Conservation (phyloP, 306 rosid species). For the Quercus cerris region DNA sequence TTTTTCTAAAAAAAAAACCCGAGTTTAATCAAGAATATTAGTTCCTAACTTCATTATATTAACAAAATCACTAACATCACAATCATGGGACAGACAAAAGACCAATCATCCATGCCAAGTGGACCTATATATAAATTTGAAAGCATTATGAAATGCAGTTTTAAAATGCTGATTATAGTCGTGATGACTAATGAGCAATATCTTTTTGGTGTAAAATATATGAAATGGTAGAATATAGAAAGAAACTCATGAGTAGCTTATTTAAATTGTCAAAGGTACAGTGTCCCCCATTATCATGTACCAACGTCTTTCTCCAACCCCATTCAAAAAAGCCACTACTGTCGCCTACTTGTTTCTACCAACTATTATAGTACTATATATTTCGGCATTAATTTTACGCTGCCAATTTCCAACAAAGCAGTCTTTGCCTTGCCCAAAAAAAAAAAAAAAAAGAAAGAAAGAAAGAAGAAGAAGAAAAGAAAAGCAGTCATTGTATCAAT, state of each 20-base stretch:
- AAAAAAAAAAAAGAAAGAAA: too few relatives aligned
- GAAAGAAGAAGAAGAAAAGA: too few relatives aligned
- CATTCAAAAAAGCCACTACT: constrained; percentile 1
- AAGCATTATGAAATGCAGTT: neutral
- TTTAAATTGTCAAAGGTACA: constrained; percentile 8
- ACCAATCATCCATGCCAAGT: constrained; percentile 9
- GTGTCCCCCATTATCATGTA: constrained; percentile 16
- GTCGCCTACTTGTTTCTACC: neutral
- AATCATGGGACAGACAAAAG: constrained; percentile 5
- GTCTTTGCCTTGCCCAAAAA: neutral
- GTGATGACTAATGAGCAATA: neutral
- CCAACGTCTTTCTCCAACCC: constrained; percentile 15
- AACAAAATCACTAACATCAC: neutral
- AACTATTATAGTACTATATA: neutral
- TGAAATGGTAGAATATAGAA: neutral
- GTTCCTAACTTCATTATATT: neutral
- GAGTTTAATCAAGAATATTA: neutral
- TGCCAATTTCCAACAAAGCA: neutral
- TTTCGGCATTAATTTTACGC: neutral
- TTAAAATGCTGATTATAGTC: neutral
- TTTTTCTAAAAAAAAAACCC: neutral
- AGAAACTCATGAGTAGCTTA: constrained; percentile 12
- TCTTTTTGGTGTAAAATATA: neutral
- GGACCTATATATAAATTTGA: neutral
- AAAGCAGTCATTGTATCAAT: constrained; percentile 1